phyloP scores from a whole-genome alignment of 495 filamentous ascomycete species.

The Penicillium tannophilum region DNA sequence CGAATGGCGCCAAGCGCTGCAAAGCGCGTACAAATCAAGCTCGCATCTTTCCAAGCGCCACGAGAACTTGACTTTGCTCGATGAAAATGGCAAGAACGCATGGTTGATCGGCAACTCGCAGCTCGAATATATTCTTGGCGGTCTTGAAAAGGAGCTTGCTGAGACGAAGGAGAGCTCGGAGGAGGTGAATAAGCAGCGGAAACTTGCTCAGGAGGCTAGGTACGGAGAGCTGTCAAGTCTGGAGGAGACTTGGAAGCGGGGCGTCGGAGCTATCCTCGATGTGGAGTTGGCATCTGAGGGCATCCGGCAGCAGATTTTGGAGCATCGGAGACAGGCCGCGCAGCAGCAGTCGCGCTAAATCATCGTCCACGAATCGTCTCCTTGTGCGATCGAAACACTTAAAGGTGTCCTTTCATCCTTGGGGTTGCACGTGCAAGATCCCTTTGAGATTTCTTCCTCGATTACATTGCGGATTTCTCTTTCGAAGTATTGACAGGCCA shows the following conservation, averaged over 20 bases:
- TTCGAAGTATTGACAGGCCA: not conserved
- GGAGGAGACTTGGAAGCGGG: slow-evolving; percentile 73
- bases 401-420: not conserved
- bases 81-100: slow-evolving; percentile 81
- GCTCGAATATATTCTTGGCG: slow-evolving; percentile 69
- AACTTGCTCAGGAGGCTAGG: slow-evolving; percentile 67
- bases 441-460: not conserved
- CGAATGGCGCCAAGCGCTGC: slow-evolving; percentile 41
- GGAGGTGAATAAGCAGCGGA: slow-evolving; percentile 68
- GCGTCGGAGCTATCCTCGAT: slow-evolving; percentile 70
- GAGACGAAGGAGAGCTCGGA: slow-evolving; percentile 65
- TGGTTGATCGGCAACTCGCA: slow-evolving; percentile 87
- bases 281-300: slow-evolving; percentile 75
- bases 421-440: not conserved
- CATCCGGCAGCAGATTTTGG: slow-evolving; percentile 64
- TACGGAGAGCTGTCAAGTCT: slow-evolving; percentile 67
- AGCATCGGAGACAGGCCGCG: slow-evolving; percentile 47
- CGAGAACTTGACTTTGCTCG: slow-evolving; percentile 72
- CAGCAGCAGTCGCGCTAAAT: slow-evolving; percentile 39
- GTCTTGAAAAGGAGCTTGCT: slow-evolving; percentile 77
- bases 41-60: slow-evolving; percentile 67
- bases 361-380: not conserved
- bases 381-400: not conserved
- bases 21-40: slow-evolving; percentile 61
- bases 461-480: not conserved